phyloP scores from a whole-genome alignment of 2,329 filamentous ascomycete genomes.

The Sarocladiaceae sp. region DNA sequence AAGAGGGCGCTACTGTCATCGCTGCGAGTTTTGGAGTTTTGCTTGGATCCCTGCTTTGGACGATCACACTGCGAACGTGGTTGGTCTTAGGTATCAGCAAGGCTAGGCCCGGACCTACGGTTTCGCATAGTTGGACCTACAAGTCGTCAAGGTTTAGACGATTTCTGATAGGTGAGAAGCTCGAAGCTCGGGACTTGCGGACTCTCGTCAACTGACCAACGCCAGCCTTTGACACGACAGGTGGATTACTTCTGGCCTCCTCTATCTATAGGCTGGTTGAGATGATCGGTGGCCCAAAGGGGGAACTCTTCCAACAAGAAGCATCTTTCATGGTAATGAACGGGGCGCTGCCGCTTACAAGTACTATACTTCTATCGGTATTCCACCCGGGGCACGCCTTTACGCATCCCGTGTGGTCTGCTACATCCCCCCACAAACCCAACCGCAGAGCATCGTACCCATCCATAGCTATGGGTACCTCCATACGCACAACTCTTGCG shows the following conservation, averaged over 20 bases:
- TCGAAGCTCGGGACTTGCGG: background rate
- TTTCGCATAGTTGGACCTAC: constrained; percentile 33
- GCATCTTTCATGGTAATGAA: constrained; percentile 31
- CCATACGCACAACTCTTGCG: background rate
- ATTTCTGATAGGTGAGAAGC: constrained; percentile 37
- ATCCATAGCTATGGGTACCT: background rate
- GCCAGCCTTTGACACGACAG: constrained; percentile 32
- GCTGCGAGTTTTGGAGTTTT: constrained; percentile 40
- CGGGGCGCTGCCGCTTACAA: constrained; percentile 32
- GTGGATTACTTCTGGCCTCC: constrained; percentile 31
- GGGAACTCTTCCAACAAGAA: constrained; percentile 31
- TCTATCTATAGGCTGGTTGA: constrained; percentile 35
- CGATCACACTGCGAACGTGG: constrained; percentile 31
- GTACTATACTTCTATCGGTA: constrained; percentile 27
- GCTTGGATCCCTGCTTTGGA: constrained; percentile 30
- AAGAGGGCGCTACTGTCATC: constrained; percentile 31
- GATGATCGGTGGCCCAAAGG: constrained; percentile 28
- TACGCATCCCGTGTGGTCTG: constrained; percentile 31
- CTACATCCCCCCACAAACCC: constrained; percentile 21
- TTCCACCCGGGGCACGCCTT: constrained; percentile 34
- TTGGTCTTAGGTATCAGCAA: constrained; percentile 33
- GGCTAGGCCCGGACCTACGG: constrained; percentile 31
- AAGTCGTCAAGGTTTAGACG: constrained; percentile 34
- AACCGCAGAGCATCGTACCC: background rate
- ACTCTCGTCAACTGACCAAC: background rate